phyloP scores from a whole-genome alignment of 192 early-diverging fungal genomes.

The Rhizophagus prolifer region DNA sequence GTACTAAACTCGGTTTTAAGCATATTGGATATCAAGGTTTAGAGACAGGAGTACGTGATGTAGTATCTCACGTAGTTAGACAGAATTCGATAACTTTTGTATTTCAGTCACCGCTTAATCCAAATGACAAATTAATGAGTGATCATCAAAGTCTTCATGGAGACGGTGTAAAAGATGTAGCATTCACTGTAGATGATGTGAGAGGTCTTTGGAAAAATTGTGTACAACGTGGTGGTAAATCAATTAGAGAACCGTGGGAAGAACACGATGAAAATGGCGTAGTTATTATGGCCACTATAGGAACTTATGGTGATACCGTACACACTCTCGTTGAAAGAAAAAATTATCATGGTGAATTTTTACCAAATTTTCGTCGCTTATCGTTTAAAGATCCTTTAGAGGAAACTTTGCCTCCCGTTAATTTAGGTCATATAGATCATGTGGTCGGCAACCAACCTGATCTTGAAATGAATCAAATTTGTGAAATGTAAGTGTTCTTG shows the following conservation, averaged over 20 bases:
- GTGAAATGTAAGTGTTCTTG: slow-evolving; percentile 52
- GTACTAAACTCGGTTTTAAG: slow-evolving; percentile 91
- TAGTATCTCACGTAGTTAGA: slow-evolving; percentile 83
- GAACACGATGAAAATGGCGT: slow-evolving; percentile 83
- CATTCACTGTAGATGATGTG: slow-evolving; percentile 86
- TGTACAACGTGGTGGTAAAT: slow-evolving; percentile 80
- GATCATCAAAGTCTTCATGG: slow-evolving; percentile 77
- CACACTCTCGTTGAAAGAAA: slow-evolving; percentile 90
- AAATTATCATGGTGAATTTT: slow-evolving; percentile 81
- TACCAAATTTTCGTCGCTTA: slow-evolving; percentile 71
- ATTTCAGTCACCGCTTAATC: slow-evolving; percentile 89
- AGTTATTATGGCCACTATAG: slow-evolving; percentile 90
- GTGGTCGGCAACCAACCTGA: slow-evolving; percentile 96
- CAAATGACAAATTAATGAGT: slow-evolving; percentile 70
- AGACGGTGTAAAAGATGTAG: slow-evolving; percentile 95
- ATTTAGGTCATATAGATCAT: slow-evolving; percentile 83
- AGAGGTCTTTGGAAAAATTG: slow-evolving; percentile 77
- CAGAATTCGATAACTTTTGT: slow-evolving; percentile 82
- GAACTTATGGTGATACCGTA: slow-evolving; percentile 93
- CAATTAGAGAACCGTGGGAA: slow-evolving; percentile 77
- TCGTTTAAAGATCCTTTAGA: slow-evolving; percentile 56
- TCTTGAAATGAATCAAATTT: slow-evolving; percentile 80
- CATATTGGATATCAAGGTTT: slow-evolving; percentile 92
- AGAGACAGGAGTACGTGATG: slow-evolving; percentile 88
- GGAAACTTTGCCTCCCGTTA: slow-evolving; percentile 61